Base-by-base conservation (phyloP, 257 asterid species). In the Fraxinus excelsior region DNA sequence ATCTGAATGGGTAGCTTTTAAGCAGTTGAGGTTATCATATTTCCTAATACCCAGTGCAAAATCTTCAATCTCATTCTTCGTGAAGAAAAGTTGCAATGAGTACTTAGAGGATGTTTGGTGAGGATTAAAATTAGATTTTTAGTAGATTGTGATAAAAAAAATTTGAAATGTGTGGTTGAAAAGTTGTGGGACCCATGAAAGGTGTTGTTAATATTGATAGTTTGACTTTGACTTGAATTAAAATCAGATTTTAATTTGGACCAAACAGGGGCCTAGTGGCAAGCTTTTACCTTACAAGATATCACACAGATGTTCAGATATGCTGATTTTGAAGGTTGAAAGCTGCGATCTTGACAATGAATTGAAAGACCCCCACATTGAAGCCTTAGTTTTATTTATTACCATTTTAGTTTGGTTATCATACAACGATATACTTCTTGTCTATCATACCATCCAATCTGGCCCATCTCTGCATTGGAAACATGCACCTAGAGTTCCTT, bases 1-100 rank as follows among this genome's bases (percentile, higher is more conserved):
- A 74, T 46, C 79, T 29, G 19, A 67, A 65, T n/a, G 8, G 44
- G 62, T 46, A 70, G 23, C 12, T 69, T 79, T 11, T 35, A 18
- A 23, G 11, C 7, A 1, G 42, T 70, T 70, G 49, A 76, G 73
- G 26, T 58, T 29, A 11, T 53, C 69, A 64, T 25, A 67, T 40
- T 18, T 76, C 11, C 21, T 5, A 66, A 67, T 79, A 46, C 32
- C 7, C 0, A 28, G 74, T 14, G 51, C 37, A 40, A 73, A 26
- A 19, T 42, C 11, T 35, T 42, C 6, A 53, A 26, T 51, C 26
- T 19, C 23, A 21, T 56, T 72, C 25, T 23, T 67, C 2, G 26
- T 56, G 19, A 51, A 58, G 16, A 35, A 31, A 28, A n/a, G 49
- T 53, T 70, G 31, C 12, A 1, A 21, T n/a, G 40, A 71, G 75